Base-by-base conservation (phyloP, 2,329 filamentous ascomycete genomes). In the Claviceps pusilla region DNA sequence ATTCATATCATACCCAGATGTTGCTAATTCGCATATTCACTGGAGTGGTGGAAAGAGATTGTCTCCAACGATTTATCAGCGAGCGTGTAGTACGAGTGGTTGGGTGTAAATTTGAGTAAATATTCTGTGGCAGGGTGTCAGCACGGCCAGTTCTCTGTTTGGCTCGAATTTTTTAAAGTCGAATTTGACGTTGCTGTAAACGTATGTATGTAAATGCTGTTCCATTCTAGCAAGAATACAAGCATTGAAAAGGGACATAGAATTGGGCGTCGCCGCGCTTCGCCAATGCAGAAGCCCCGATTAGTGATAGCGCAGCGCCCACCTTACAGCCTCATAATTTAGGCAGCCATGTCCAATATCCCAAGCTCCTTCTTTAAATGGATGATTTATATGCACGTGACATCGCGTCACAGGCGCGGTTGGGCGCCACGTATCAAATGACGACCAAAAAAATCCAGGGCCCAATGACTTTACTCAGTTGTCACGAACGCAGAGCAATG, bases 321-420 rank as follows among this genome's bases (percentile, higher is more conserved):
- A 24, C 24, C 24, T 24, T 24, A 24, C 24, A 24, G 24, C 24
- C 24, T 24, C 24, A 24, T 24, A 24, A 24, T 24, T 24, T 24
- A 24, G 24, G 24, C 24, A 24, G 24, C 2, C 24, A 24, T 24
- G 24, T 24, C 24, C 24, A 24, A 24, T 24, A 2, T 24, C 24
- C 24, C 24, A 24, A 24, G 24, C 24, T 24, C 24, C 24, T 24
- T 24, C 24, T 24, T 24, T 24, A 24, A 24, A 24, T 3, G 2
- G 24, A 24, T 24, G 24, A 3, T 24, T 24, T 24, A 24, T 2
- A 3, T 24, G n/a, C 64, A 67, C 65, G 65, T 66, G 64, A 62
- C 50, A 52, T 12, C 65, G 65, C 61, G 64, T 65, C 54, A 58
- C 37, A 43, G 51, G 54, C 62, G 62, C 59, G 59, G 55, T 46